A percentile compares a stretch with the other conserved stretches of the same genome.
phyloP scores from a whole-genome alignment of 805 yeast genomes.

The Ogataea neopini region DNA sequence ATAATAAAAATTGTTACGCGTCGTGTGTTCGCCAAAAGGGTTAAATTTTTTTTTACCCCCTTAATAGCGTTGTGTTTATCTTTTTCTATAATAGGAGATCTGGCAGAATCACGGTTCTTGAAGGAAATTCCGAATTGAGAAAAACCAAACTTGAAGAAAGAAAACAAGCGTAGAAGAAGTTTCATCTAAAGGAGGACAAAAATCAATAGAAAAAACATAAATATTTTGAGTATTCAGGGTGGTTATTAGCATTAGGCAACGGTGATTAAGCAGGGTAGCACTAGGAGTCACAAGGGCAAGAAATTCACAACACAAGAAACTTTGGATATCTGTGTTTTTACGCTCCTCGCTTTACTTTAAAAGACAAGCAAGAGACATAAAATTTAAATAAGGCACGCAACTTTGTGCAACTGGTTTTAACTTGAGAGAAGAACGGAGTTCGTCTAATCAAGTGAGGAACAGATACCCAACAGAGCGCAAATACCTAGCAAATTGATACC shows the following conservation, averaged over 20 bases:
- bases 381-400: neutral
- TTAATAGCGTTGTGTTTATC: constrained; percentile 20
- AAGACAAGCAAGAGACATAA: neutral
- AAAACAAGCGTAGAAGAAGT: constrained; percentile 21
- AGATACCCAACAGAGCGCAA: constrained; percentile 1
- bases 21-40: constrained; percentile 4
- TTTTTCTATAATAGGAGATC: constrained; percentile 24
- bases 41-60: neutral
- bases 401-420: neutral
- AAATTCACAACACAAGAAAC: neutral
- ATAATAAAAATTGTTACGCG: neutral
- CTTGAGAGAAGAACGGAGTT: neutral
- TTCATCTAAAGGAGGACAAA: constrained; percentile 7
- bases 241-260: neutral
- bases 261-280: neutral
- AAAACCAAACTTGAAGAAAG: constrained; percentile 19
- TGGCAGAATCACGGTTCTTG: constrained; percentile 23
- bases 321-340: neutral
- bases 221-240: neutral
- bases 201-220: neutral
- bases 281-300: neutral
- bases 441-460: neutral
- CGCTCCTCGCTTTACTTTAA: neutral
- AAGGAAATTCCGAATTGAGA: constrained; percentile 18
- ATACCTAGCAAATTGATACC: neutral